Base-by-base conservation (phyloP, 768 basidiomycete genomes). In the Collybia sp. region DNA sequence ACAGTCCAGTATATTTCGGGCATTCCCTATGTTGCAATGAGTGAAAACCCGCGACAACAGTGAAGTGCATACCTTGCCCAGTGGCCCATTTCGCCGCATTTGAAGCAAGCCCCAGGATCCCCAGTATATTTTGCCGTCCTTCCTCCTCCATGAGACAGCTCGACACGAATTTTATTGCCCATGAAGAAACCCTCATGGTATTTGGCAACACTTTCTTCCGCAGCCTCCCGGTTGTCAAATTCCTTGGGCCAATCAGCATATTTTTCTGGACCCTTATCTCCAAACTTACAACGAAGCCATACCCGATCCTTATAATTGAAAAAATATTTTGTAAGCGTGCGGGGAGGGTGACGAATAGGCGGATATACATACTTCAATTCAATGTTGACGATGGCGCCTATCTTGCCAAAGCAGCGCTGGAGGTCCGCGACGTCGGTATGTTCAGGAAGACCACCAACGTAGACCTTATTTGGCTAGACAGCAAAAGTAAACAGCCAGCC, bases 101-200 rank as follows among this genome's bases (percentile, higher is more conserved):
- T 89, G 68, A 92, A 93, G 60, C 91, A 93, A 38, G 88, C 86
- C 3, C 89, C 88, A 12, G 89, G 88, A 43, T 91, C 91, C n/a
- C 83, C 82, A n/a, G 77, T 65, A 49, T 83, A 88, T 59, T 88
- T 91, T 8, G 85, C 83, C 12, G 84, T 82, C 46, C 88, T 75
- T 12, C 88, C 86, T 43, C 89, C 88, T 25, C 88, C 88, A 61
- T 85, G 88, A 30, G 91, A 92, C 12, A 85, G 68, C 58, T 93
- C 91, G 9, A 93, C 91, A 10, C 87, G 82, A 46, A 93, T 91
- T 70, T 88, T 91, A 63, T 90, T 91, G 36, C 91, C 90, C 88
- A 93, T 89, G 62, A 93, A 93, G 51, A 73, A 84, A 1, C 90
- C 89, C 69, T 92, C 89, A 51, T 93, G 79, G 56, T 93, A 93